Conservation (phyloP, 192 early-diverging fungal species). For the Entomortierella lignicola region DNA sequence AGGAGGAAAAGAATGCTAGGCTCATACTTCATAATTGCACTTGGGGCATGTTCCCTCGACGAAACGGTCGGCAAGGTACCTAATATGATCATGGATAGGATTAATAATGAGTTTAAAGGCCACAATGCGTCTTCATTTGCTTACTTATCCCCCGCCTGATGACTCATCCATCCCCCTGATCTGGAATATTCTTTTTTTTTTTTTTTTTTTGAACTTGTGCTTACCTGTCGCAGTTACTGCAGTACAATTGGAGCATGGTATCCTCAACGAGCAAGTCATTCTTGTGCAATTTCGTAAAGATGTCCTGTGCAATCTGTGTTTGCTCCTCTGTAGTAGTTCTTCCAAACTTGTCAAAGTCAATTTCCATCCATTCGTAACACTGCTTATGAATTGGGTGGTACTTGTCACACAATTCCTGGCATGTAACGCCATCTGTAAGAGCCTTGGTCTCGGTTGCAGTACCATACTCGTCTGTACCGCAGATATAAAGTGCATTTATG, state of each 20-base stretch:
- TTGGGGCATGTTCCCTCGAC: constrained; percentile 96
- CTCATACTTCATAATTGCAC: constrained; percentile 79
- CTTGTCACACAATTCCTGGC: constrained; percentile 97
- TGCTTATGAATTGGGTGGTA: constrained; percentile 88
- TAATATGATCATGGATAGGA: constrained; percentile 14
- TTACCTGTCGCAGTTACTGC: constrained; percentile 81
- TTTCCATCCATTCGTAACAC: constrained; percentile 94
- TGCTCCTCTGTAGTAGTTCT: constrained; percentile 92
- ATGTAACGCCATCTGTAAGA: constrained; percentile 88
- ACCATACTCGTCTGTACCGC: constrained; percentile 99
- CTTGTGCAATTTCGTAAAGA: constrained; percentile 79
- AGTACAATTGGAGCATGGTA: constrained; percentile 90
- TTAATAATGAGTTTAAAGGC: background rate
- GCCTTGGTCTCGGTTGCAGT: constrained; percentile 99
- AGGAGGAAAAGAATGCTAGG: background rate
- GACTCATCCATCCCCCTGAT: background rate
- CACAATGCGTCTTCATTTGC: no score
- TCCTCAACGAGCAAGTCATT: constrained; percentile 81
- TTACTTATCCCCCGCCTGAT: background rate
- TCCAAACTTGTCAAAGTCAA: constrained; percentile 97
- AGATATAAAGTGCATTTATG: constrained; percentile 91
- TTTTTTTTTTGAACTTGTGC: background rate
- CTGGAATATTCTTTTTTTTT: background rate
- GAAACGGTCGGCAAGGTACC: constrained; percentile 97
- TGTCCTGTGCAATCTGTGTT: constrained; percentile 93